Evolutionary conservation across 2,329 filamentous ascomycete species (phyloP).

Genomic region (Golovinomyces cichoracearum): DNA sequence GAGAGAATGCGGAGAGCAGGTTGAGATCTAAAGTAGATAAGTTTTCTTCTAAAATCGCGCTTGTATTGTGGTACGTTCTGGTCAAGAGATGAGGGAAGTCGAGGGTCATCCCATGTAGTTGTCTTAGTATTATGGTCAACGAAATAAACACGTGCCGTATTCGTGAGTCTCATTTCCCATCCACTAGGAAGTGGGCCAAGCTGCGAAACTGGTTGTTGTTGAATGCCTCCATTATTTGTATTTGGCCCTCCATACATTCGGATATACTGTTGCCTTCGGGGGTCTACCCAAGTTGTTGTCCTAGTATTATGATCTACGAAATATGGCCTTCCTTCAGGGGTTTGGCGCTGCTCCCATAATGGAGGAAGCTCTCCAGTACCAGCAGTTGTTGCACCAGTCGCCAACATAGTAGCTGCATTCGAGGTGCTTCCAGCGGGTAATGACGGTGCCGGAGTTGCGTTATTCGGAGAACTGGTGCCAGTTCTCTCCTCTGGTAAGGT

Average conservation of each 20-base stretch:
- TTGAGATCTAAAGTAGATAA: slow-evolving; percentile 98
- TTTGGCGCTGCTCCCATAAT: slow-evolving; percentile 89
- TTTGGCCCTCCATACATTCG: slow-evolving; percentile 85
- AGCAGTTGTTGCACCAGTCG: slow-evolving; percentile 78
- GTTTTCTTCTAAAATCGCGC: slow-evolving; percentile 88
- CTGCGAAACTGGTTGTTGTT: slow-evolving; percentile 93
- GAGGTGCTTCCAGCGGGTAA: slow-evolving; percentile 9
- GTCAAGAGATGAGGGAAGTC: slow-evolving; percentile 80
- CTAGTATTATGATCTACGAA: slow-evolving; percentile 97
- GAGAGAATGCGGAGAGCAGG: slow-evolving; percentile 85
- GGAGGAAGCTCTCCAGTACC: slow-evolving; percentile 85
- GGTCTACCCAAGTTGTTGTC: slow-evolving; percentile 96
- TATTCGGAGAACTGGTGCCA: slow-evolving; percentile 67
- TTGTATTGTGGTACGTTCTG: slow-evolving; percentile 99
- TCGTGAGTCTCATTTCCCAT: slow-evolving; percentile 98
- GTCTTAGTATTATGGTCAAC: slow-evolving; percentile 99
- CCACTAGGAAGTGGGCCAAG: slow-evolving; percentile 83
- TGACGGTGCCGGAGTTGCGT: slow-evolving; percentile 10
- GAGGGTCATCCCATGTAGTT: slow-evolving; percentile 94
- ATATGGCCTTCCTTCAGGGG: slow-evolving; percentile 80
- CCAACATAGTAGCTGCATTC: slow-evolving; percentile 61
- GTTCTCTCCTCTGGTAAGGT: slow-evolving; percentile 90
- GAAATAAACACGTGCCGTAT: slow-evolving; percentile 93
- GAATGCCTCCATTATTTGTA: slow-evolving; percentile 65
- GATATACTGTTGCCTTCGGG: slow-evolving; percentile 89